These are phyloP conservation scores for Cucumis hystrix DNA, from an alignment of 306 rosid species.

Conservation along the genomic window DNA sequence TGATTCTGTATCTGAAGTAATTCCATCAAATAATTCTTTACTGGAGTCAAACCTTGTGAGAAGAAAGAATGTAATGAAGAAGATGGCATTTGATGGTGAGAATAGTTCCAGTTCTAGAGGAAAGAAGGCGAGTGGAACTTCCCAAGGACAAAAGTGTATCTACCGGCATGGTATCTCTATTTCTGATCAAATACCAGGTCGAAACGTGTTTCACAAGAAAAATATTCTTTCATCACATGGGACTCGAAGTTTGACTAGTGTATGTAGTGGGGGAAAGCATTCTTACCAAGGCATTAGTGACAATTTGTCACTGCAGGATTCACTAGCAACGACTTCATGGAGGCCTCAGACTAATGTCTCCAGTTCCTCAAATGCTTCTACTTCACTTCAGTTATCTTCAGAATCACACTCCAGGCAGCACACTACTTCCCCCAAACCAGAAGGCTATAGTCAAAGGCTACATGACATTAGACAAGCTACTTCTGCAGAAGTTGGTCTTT, in stretches of 20 bases:
- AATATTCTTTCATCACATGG: slow-evolving; percentile 40
- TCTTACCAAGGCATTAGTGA: slow-evolving; percentile 48
- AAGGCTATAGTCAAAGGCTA: slow-evolving; percentile 35
- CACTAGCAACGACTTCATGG: slow-evolving; percentile 25
- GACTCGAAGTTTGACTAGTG: slow-evolving; percentile 34
- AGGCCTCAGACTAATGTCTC: slow-evolving; percentile 29
- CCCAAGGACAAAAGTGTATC: slow-evolving; percentile 32
- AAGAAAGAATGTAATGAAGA: slow-evolving; percentile 49
- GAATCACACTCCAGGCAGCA: slow-evolving; percentile 29
- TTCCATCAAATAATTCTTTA: slow-evolving; percentile 45
- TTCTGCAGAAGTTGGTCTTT: slow-evolving; percentile 4
- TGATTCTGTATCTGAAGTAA: background rate
- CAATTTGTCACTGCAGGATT: slow-evolving; percentile 19
- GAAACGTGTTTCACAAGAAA: slow-evolving; percentile 40
- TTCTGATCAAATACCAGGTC: slow-evolving; percentile 55
- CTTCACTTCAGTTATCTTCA: slow-evolving; percentile 26
- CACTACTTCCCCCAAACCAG: slow-evolving; percentile 35
- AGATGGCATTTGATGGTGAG: slow-evolving; percentile 68
- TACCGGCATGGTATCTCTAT: slow-evolving; percentile 51
- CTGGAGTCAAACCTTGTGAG: slow-evolving; percentile 34
- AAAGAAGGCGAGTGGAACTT: slow-evolving; percentile 56
- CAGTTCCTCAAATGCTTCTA: slow-evolving; percentile 25
- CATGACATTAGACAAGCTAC: slow-evolving; percentile 30
- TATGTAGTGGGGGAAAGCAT: slow-evolving; percentile 41
- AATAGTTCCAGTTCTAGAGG: slow-evolving; percentile 60